These are phyloP conservation scores for Trichosanthes truncata DNA, from an alignment of 306 rosid genomes.

Conservation along the genomic window DNA sequence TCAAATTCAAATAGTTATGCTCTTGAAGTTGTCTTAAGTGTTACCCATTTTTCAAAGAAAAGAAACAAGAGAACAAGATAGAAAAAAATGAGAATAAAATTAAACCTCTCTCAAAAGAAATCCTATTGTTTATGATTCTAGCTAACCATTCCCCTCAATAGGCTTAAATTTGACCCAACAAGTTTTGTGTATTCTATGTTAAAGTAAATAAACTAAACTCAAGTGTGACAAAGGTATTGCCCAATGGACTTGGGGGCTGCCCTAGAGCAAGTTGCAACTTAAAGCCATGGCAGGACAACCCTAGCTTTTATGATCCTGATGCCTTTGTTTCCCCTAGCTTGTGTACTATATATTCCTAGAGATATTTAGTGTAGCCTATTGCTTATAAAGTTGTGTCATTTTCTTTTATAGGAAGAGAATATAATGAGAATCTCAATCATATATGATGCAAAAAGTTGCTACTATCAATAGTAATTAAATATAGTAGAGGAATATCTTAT, in stretches of 20 bases:
- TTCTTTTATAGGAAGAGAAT: background rate
- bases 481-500: background rate
- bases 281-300: background rate
- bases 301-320: background rate
- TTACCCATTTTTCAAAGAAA: too few relatives aligned
- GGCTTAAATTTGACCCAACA: background rate
- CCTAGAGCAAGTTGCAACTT: background rate
- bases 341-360: background rate
- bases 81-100: too few relatives aligned
- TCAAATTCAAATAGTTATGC: background rate
- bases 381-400: background rate
- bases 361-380: background rate
- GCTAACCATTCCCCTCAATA: background rate
- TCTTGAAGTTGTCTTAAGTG: background rate
- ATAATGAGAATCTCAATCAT: slow-evolving; percentile 2
- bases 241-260: background rate
- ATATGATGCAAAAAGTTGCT: background rate
- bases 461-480: background rate
- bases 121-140: too few relatives aligned
- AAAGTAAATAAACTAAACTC: too few relatives aligned
- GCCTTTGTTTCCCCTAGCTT: background rate
- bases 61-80: too few relatives aligned
- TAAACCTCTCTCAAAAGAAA: too few relatives aligned
- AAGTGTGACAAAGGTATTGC: background rate
- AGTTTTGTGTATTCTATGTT: background rate